phyloP scores from a whole-genome alignment of 371 early-diverging fungal species.

The Globomyces sp. region DNA sequence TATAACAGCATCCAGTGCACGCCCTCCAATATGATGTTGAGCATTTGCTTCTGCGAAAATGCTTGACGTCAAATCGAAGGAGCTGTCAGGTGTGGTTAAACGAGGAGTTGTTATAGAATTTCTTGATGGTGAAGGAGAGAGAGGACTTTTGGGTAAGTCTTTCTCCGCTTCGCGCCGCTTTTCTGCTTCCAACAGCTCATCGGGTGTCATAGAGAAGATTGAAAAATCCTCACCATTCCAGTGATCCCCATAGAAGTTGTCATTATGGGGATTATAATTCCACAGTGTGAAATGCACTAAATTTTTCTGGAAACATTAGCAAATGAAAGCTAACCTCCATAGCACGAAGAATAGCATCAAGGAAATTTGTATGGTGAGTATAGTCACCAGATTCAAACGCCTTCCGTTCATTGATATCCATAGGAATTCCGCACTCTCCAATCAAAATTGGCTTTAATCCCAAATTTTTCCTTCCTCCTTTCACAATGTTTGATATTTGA shows the following conservation, averaged over 20 bases:
- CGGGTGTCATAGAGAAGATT: slow-evolving; percentile 55
- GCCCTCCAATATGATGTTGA: slow-evolving; percentile 65
- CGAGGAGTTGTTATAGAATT: not conserved
- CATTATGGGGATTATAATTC: slow-evolving; percentile 81
- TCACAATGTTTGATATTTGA: slow-evolving; percentile 68
- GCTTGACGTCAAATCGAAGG: slow-evolving; percentile 48
- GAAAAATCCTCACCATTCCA: slow-evolving; percentile 92
- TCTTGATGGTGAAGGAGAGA: not conserved
- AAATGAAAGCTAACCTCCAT: slow-evolving; percentile 50
- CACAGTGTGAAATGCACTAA: slow-evolving; percentile 78
- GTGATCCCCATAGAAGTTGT: slow-evolving; percentile 64
- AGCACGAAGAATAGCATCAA: slow-evolving; percentile 72
- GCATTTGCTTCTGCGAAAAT: slow-evolving; percentile 31
- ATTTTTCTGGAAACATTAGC: slow-evolving; percentile 38
- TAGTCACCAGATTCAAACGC: slow-evolving; percentile 73
- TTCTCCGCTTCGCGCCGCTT: not conserved
- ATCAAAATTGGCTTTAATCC: slow-evolving; percentile 66
- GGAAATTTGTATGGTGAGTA: slow-evolving; percentile 61
- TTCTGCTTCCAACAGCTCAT: slow-evolving; percentile 1
- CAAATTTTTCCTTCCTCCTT: slow-evolving; percentile 58
- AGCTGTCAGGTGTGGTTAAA: slow-evolving; percentile 36
- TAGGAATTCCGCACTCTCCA: slow-evolving; percentile 85
- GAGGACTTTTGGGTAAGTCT: slow-evolving; percentile 13
- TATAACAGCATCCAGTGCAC: slow-evolving; percentile 76
- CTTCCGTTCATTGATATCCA: slow-evolving; percentile 71